Conservation (phyloP, 257 asterid genomes). For the Solanum sejunctum region DNA sequence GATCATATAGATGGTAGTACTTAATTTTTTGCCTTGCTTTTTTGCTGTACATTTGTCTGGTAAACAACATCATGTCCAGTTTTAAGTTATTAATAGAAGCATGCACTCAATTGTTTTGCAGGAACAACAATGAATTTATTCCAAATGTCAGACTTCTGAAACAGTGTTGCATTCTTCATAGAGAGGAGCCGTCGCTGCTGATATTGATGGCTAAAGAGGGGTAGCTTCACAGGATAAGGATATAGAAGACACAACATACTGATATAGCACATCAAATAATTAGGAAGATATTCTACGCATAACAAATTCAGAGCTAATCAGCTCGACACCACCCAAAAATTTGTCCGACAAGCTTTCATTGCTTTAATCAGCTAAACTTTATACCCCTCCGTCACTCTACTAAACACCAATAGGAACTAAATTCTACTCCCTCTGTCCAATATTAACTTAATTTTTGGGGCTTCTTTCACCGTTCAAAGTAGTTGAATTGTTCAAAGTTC, state of each 20-base stretch:
- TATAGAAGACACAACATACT: background rate
- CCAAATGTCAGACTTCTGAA: background rate
- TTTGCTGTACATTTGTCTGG: background rate
- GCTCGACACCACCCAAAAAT: background rate
- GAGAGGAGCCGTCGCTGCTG: background rate
- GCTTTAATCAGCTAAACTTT: background rate
- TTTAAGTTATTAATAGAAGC: background rate
- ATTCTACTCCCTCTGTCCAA: background rate
- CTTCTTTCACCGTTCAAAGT: no score
- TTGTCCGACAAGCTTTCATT: background rate
- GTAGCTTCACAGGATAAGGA: background rate
- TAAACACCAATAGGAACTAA: background rate
- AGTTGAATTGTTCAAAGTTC: no score
- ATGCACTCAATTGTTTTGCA: background rate
- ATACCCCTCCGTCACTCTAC: background rate
- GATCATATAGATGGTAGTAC: background rate
- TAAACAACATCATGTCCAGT: background rate
- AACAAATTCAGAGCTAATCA: background rate
- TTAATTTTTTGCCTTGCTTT: background rate
- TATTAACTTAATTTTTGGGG: no score
- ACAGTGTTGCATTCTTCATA: background rate
- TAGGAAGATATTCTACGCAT: background rate
- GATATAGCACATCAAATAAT: background rate
- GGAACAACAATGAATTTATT: background rate
- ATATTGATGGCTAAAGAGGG: background rate